Evolutionary conservation across 1,139 yeast genomes (phyloP).

Genomic region (Martiniozyma asiatica): DNA sequence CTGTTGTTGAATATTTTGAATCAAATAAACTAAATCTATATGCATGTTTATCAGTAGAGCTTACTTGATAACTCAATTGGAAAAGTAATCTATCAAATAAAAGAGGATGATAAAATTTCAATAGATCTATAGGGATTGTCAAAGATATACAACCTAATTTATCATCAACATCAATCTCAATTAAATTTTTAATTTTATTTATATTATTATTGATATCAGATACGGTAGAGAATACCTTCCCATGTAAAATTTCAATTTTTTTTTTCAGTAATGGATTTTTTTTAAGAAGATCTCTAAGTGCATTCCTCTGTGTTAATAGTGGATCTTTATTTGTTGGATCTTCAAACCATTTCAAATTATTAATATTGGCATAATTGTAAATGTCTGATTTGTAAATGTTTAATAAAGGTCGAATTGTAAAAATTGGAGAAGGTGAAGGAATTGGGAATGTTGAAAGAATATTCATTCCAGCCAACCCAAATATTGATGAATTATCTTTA

Average conservation of each 20-base stretch:
- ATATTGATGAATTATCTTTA: conserved; percentile 39
- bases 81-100: conserved; percentile 4
- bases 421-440: conserved; percentile 12
- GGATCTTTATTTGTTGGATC: conserved; percentile 52
- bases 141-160: conserved; percentile 10
- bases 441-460: conserved; percentile 23
- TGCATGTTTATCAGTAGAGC: not conserved
- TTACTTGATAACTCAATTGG: conserved; percentile 11
- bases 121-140: conserved; percentile 19
- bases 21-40: conserved; percentile 4
- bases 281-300: conserved; percentile 24
- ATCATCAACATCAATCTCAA: conserved; percentile 4
- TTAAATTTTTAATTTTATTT: conserved; percentile 1
- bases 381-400: conserved; percentile 32
- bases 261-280: conserved; percentile 1
- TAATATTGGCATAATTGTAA: conserved; percentile 30
- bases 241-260: conserved; percentile 5
- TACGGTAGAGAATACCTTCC: conserved; percentile 2
- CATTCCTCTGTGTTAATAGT: conserved; percentile 44
- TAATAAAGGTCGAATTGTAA: conserved; percentile 43
- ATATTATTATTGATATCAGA: conserved; percentile 5
- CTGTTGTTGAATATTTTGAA: not conserved
- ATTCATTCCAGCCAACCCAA: conserved; percentile 42
- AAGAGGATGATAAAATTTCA: conserved; percentile 10
- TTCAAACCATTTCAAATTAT: conserved; percentile 48